Evolutionary conservation across 805 yeast species (phyloP).

Genomic region (Saccharomycopsis olivae): DNA sequence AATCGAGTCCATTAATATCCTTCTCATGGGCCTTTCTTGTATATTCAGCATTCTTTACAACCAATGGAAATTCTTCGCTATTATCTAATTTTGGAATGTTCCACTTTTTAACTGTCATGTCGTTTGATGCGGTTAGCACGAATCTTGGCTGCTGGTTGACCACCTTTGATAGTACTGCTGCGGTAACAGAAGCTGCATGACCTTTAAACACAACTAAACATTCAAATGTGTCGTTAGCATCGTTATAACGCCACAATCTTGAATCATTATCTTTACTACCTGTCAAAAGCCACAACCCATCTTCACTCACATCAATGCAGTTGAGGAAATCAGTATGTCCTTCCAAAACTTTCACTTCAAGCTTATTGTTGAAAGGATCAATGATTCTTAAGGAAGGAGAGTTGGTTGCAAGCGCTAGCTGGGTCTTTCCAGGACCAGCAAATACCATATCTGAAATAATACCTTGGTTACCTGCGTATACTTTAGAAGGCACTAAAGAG

Average conservation of each 20-base stretch:
- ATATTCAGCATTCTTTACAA: conserved; percentile 39
- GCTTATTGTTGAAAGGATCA: conserved; percentile 42
- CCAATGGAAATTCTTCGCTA: conserved; percentile 1
- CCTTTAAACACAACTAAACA: conserved; percentile 42
- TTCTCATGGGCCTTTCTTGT: conserved; percentile 96
- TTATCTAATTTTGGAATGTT: conserved; percentile 41
- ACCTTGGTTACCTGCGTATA: conserved; percentile 90
- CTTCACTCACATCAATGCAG: conserved; percentile 62
- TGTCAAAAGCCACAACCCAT: conserved; percentile 85
- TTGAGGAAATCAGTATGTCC: conserved; percentile 86
- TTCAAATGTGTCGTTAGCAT: conserved; percentile 29
- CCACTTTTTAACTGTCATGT: conserved; percentile 83
- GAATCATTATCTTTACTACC: conserved; percentile 87
- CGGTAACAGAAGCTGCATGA: conserved; percentile 79
- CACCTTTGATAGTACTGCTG: conserved; percentile 62
- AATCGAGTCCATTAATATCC: conserved; percentile 82
- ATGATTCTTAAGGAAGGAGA: conserved; percentile 79
- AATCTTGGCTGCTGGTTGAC: conserved; percentile 46
- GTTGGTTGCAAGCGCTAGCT: conserved; percentile 83
- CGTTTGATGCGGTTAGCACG: conserved; percentile 73
- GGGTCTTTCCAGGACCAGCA: conserved; percentile 48
- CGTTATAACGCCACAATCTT: conserved; percentile 65
- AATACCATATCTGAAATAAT: conserved; percentile 83
- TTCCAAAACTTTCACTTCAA: conserved; percentile 54
- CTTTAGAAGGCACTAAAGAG: conserved; percentile 35